Evolutionary conservation across 2,329 filamentous ascomycete genomes (phyloP).

Genomic region (Sclerotinia borealis): DNA sequence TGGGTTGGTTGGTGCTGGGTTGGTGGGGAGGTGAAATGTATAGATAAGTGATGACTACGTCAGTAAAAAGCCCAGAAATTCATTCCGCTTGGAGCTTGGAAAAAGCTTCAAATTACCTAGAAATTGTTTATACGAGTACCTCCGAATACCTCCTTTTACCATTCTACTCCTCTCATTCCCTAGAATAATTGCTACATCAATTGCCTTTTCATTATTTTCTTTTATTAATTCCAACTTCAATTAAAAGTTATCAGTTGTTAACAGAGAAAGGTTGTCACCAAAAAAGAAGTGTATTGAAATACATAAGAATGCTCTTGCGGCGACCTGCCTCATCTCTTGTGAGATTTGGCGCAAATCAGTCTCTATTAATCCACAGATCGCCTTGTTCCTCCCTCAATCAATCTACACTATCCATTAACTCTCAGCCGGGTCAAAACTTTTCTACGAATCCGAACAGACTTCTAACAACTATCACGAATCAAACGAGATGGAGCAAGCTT

Average conservation of each 20-base stretch:
- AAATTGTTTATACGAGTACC: not conserved
- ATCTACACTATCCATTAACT: not conserved
- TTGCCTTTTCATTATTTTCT: not conserved
- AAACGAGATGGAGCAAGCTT: constrained; percentile 10
- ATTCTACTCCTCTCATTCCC: not conserved
- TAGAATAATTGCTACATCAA: not conserved
- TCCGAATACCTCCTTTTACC: not conserved
- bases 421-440: not conserved
- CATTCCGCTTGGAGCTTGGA: not conserved
- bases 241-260: not conserved
- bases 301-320: constrained; percentile 22
- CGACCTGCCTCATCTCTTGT: constrained; percentile 19
- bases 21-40: not conserved
- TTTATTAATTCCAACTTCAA: not conserved
- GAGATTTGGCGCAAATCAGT: constrained; percentile 14
- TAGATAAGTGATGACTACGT: not conserved
- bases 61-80: not conserved
- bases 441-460: not conserved
- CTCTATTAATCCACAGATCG: constrained; percentile 8
- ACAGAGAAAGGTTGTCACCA: not conserved
- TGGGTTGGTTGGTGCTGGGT: no score
- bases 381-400: not conserved
- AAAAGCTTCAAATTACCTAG: not conserved
- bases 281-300: not conserved
- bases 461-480: not conserved